A percentile compares a stretch with the other conserved stretches of the same genome.
phyloP scores from a whole-genome alignment of 2,329 filamentous ascomycete genomes.

The Colletotrichum musae region DNA sequence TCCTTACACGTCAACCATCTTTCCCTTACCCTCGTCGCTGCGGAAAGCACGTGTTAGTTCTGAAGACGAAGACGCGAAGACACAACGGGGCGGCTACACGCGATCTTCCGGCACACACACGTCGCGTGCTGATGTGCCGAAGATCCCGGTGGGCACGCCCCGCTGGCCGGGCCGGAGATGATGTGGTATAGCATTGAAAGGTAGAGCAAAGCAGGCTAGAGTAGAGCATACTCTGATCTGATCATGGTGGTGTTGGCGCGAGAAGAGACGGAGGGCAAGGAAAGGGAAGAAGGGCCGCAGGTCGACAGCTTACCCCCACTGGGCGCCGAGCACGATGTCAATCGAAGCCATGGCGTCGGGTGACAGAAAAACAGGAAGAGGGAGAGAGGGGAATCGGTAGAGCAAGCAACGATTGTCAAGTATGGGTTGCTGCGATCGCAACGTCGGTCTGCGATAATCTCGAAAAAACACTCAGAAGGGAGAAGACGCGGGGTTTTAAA shows the following conservation, averaged over 20 bases:
- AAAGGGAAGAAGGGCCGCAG: slow-evolving; percentile 13
- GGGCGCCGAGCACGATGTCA: slow-evolving; percentile 53
- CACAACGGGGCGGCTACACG: slow-evolving; percentile 6
- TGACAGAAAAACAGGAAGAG: neutral
- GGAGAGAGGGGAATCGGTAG: slow-evolving; percentile 3
- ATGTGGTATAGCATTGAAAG: slow-evolving; percentile 42
- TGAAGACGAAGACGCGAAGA: slow-evolving; percentile 12
- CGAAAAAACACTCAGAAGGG: slow-evolving; percentile 39
- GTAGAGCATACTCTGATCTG: slow-evolving; percentile 35
- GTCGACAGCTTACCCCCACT: slow-evolving; percentile 53
- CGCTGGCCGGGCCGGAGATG: slow-evolving; percentile 20
- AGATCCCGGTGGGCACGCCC: neutral
- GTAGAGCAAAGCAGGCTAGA: slow-evolving; percentile 42
- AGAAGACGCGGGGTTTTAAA: slow-evolving; percentile 41
- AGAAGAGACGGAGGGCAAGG: neutral
- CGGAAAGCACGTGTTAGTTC: slow-evolving; percentile 31
- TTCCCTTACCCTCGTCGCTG: slow-evolving; percentile 58
- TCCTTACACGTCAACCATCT: slow-evolving; percentile 53
- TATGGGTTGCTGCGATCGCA: slow-evolving; percentile 41
- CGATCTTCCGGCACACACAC: neutral
- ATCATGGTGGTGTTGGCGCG: neutral
- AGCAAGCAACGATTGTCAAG: slow-evolving; percentile 40
- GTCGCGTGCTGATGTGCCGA: neutral
- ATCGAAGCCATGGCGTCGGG: slow-evolving; percentile 44
- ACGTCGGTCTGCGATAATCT: slow-evolving; percentile 42